Conservation (phyloP, 1,284 basidiomycete species). For the Anthracocystis setariae region DNA sequence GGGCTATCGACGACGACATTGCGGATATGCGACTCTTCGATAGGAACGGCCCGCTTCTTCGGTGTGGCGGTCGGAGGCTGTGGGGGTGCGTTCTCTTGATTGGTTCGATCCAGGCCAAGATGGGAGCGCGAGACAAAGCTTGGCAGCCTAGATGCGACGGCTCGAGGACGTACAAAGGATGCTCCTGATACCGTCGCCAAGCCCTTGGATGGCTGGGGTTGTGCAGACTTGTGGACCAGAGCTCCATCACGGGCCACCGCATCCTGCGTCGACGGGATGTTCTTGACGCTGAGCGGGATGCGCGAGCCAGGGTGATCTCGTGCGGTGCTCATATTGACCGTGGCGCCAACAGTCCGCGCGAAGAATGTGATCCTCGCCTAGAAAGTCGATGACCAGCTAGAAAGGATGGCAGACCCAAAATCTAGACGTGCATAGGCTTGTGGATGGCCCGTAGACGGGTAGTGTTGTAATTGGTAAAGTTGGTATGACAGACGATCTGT, state of each 20-base stretch:
- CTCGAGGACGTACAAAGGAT: slow-evolving; percentile 28
- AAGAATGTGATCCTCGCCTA: not conserved
- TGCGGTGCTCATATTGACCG: slow-evolving; percentile 30
- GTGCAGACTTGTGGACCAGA: slow-evolving; percentile 25
- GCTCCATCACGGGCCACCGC: slow-evolving; percentile 15
- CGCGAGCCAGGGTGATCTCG: slow-evolving; percentile 33
- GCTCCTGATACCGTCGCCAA: not conserved
- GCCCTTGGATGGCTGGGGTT: slow-evolving; percentile 17
- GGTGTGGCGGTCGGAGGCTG: slow-evolving; percentile 50
- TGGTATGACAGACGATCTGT: not conserved
- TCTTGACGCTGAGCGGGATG: slow-evolving; percentile 50
- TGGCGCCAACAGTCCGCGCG: slow-evolving; percentile 6
- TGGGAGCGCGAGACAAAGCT: slow-evolving; percentile 48
- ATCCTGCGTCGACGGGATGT: slow-evolving; percentile 35
- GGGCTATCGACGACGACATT: slow-evolving; percentile 52
- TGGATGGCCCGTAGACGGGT: not conserved
- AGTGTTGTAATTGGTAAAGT: not conserved
- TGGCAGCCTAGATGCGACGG: slow-evolving; percentile 24
- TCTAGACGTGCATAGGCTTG: slow-evolving; percentile 14
- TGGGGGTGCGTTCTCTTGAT: slow-evolving; percentile 37
- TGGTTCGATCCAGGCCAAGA: slow-evolving; percentile 38
- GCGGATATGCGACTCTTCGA: slow-evolving; percentile 61
- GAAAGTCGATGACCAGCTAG: slow-evolving; percentile 11
- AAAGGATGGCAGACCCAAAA: slow-evolving; percentile 2
- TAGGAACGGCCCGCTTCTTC: slow-evolving; percentile 63